Evolutionary conservation across 768 basidiomycete genomes (phyloP).

Genomic region (Collybia nuda): DNA sequence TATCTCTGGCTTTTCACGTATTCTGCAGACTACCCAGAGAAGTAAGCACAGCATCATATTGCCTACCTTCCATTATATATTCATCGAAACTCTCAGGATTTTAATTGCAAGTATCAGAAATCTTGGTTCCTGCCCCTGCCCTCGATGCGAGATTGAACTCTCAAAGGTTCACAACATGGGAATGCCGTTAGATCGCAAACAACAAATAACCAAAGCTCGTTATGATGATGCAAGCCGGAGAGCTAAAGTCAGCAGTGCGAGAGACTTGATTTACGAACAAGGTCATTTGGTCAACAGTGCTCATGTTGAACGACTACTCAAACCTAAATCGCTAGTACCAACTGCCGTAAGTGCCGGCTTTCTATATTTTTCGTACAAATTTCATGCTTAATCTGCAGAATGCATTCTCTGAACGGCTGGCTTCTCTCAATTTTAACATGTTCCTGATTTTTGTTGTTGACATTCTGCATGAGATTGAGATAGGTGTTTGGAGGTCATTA

Average conservation of each 20-base stretch:
- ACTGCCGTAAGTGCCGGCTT: constrained; percentile 7
- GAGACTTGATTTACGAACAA: constrained; percentile 5
- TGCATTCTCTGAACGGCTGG: background rate
- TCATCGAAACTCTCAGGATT: no score
- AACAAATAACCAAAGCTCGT: background rate
- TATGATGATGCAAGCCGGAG: background rate
- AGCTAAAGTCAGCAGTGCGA: background rate
- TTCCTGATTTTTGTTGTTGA: constrained; percentile 29
- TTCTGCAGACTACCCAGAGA: constrained; percentile 35
- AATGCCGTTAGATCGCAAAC: constrained; percentile 6
- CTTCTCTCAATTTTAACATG: constrained; percentile 15
- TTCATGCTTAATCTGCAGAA: background rate
- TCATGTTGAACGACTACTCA: constrained; percentile 9
- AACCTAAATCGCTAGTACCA: constrained; percentile 9
- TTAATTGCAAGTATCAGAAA: constrained; percentile 16
- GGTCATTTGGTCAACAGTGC: constrained; percentile 2
- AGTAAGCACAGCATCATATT: no score
- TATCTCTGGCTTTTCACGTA: constrained; percentile 30
- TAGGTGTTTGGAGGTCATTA: constrained; percentile 34
- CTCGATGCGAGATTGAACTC: constrained; percentile 26
- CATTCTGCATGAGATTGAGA: constrained; percentile 36
- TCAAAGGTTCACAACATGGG: constrained; percentile 22
- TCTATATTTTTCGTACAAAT: no score
- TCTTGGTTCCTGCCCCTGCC: constrained; percentile 32
- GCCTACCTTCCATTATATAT: no score